phyloP scores from a whole-genome alignment of 2,329 filamentous ascomycete species.

The Paecilomyces formosus region DNA sequence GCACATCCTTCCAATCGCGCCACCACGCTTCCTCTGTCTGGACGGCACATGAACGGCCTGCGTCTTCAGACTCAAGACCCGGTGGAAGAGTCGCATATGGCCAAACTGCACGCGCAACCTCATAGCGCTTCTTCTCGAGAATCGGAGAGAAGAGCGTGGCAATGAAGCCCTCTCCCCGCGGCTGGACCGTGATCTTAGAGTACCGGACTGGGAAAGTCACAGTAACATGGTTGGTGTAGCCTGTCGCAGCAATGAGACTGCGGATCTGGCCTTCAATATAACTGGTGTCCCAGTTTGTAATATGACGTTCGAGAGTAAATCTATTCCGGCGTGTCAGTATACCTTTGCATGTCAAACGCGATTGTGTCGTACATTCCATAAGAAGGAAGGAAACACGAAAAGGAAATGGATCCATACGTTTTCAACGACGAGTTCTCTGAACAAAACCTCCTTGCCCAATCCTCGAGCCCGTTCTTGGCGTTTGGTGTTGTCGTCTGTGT shows the following conservation, averaged over 20 bases:
- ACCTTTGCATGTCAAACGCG: background rate
- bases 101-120: constrained; percentile 17
- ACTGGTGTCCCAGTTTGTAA: constrained; percentile 8
- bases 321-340: background rate
- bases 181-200: constrained; percentile 13
- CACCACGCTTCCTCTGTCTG: constrained; percentile 17
- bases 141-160: constrained; percentile 15
- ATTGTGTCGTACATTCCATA: background rate
- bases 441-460: constrained; percentile 15
- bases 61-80: constrained; percentile 1
- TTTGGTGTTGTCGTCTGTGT: constrained; percentile 3
- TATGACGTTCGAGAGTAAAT: constrained; percentile 6
- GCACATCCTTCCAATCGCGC: constrained; percentile 15
- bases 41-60: constrained; percentile 7
- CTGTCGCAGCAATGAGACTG: constrained; percentile 15
- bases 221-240: constrained; percentile 15
- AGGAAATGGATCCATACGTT: constrained; percentile 2
- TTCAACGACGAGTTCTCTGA: constrained; percentile 12
- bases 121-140: constrained; percentile 15
- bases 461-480: constrained; percentile 9
- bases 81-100: constrained; percentile 8
- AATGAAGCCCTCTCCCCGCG: constrained; percentile 6
- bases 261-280: constrained; percentile 18
- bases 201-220: constrained; percentile 16
- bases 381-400: background rate